Evolutionary conservation across 495 filamentous ascomycete species (phyloP), one percentile per base, ranked within the genome.

Genomic region (Jackrogersella multiformis): DNA sequence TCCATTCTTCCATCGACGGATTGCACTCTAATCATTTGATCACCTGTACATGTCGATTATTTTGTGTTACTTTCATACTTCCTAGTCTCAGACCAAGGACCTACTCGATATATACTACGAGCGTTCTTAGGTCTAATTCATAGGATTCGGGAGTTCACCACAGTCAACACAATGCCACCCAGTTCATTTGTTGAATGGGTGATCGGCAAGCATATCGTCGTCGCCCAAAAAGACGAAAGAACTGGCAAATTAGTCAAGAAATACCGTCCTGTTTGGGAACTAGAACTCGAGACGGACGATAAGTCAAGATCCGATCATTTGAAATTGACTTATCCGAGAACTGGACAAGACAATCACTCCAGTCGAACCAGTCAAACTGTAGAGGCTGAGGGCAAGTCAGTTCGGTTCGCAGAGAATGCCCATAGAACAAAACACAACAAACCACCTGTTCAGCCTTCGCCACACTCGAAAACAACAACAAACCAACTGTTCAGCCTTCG

Each of bases 111-210:
- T 15, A 48, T 26, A 56, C 13, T 26, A 15, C 6, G 18, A 30
- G 38, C 13, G 10, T 41, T 16, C 0, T 34, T 28, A 52, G 6
- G 34, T 44, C n/a, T 12, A 10, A 49, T 23, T 15, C 23, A 13
- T 2, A n/a, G 9, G 15, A 51, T n/a, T n/a, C n/a, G n/a, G n/a
- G n/a, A n/a, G 20, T 26, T 56, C 18, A 32, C n/a, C 13, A 21
- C 7, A 32, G 44, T 26, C 41, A 6, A 8, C 52, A 69, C 23
- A 34, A 76, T 73, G 69, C 71, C 68, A 3, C 73, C 75, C 16
- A 35, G 68, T 45, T 75, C 71, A 13, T 57, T 75, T 21, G 28
- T n/a, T 32, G 79, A 82, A 64, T 82, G 80, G 80, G 69, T 80
- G 51, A 53, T 79, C 1, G 79, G 79, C 28, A 75, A 74, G 36